Conservation (phyloP, 1,284 basidiomycete genomes). For the Sporisorium iseilematis-ciliati region DNA sequence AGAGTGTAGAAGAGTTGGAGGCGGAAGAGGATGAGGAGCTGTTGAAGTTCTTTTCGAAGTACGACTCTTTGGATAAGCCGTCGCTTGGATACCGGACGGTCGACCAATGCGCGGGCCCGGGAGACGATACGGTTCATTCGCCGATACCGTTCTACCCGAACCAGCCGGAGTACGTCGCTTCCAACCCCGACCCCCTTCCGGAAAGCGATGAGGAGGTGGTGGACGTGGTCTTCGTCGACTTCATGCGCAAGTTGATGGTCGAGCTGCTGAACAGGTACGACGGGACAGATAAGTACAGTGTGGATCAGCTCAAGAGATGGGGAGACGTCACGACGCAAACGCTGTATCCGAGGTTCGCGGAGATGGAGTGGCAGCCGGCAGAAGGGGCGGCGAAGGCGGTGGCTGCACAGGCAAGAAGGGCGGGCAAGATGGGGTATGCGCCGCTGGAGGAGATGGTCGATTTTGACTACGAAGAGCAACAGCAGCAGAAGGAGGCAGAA, state of each 20-base stretch:
- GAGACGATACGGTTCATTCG: constrained; percentile 65
- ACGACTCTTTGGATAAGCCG: constrained; percentile 45
- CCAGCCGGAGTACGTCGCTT: constrained; percentile 65
- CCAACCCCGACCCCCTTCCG: constrained; percentile 46
- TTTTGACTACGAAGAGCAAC: constrained; percentile 16
- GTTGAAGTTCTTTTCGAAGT: constrained; percentile 38
- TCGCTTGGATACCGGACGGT: constrained; percentile 68
- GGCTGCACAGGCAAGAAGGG: constrained; percentile 27
- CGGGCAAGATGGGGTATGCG: constrained; percentile 47
- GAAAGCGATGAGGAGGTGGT: constrained; percentile 41
- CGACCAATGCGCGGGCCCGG: constrained; percentile 53
- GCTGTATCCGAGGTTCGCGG: constrained; percentile 60
- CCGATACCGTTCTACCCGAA: constrained; percentile 49
- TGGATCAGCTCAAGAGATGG: constrained; percentile 52
- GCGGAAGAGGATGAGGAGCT: constrained; percentile 46
- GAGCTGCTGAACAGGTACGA: constrained; percentile 53
- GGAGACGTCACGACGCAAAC: constrained; percentile 64
- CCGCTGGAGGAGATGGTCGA: constrained; percentile 11
- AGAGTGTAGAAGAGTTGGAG: constrained; percentile 43
- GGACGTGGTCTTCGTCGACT: constrained; percentile 55
- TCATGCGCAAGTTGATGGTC: constrained; percentile 34
- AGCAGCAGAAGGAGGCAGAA: neutral
- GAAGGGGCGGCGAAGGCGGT: constrained; percentile 36
- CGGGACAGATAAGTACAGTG: constrained; percentile 33
- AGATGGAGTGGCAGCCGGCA: constrained; percentile 51